phyloP scores from a whole-genome alignment of 176 grass and related monocot genomes.

The Carex pumila region DNA sequence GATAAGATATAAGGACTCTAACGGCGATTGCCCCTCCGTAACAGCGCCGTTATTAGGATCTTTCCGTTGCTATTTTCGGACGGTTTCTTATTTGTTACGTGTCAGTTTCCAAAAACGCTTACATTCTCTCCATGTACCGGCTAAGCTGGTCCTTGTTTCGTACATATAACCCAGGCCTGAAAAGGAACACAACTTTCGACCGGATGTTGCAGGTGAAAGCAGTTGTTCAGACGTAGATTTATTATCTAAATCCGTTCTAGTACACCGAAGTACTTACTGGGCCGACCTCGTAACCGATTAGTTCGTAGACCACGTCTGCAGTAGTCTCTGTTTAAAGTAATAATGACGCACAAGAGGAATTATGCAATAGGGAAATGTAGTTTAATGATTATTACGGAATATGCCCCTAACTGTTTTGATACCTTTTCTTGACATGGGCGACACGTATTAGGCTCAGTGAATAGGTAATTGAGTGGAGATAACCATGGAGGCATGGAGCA shows the following conservation, averaged over 20 bases:
- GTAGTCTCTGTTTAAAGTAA: neutral
- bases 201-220: neutral
- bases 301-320: neutral
- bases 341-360: neutral
- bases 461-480: neutral
- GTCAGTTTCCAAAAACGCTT: neutral
- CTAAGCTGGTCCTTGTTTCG: neutral
- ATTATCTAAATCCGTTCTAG: neutral
- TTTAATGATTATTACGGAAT: constrained; percentile 5
- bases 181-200: neutral
- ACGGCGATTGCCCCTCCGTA: neutral
- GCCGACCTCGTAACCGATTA: neutral
- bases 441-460: constrained; percentile 6
- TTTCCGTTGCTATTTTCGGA: neutral
- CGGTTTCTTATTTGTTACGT: neutral
- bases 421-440: neutral
- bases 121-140: neutral
- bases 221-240: neutral
- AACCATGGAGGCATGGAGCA: neutral
- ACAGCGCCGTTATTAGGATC: constrained; percentile 9
- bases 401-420: neutral
- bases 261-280: neutral
- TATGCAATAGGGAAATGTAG: neutral
- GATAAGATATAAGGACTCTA: neutral
- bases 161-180: neutral